Base-by-base conservation (phyloP, 331 rosid genomes). In the Cydonia oblonga region DNA sequence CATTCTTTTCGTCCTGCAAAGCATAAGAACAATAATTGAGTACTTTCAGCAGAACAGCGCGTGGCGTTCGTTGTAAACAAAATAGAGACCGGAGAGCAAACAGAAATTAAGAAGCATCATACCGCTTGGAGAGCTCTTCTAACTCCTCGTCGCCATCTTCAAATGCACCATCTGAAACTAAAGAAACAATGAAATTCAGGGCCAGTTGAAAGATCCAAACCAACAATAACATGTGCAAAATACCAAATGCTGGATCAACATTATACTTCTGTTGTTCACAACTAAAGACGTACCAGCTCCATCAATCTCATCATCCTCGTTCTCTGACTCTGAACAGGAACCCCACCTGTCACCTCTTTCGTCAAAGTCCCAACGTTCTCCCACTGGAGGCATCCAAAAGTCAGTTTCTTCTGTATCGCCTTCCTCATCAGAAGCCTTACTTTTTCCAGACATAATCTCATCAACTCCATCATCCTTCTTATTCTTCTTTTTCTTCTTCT, bases 341-440 rank as follows among this genome's bases (percentile, higher is more conserved):
- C 79, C 86, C 98, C 98, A 93, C 79, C 96, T 77, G 72, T 87
- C 89, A 38, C 90, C 87, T 32, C 98, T 90, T 18, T 86, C 87
- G 60, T 93, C 98, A 44, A 80, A 74, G 75, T 91, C 98, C 98
- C 97, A 89, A 10, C 98, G 91, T 20, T 83, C 88, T 53, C 97
- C 97, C 49, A 26, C 79, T 9, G 92, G 91, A 76, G 98, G 98
- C 82, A 82, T 81, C 98, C 98, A 93, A 70, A 93, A 87, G 69
- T 85, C 92, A 5, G 60, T 84, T 15, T 93, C 96, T 79, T 86
- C 98, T 1, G 64, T 18, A 32, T 80, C 88, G 60, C 76, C 76
- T 44, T 79, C 91, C 60, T 76, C 88, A 44, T 77, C 77, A 38
- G 84, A 64, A 57, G 86, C 66, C 68, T 83, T 70, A 57, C 80